Conservation (phyloP, 495 filamentous ascomycete genomes). For the Penicillium diatomitis region DNA sequence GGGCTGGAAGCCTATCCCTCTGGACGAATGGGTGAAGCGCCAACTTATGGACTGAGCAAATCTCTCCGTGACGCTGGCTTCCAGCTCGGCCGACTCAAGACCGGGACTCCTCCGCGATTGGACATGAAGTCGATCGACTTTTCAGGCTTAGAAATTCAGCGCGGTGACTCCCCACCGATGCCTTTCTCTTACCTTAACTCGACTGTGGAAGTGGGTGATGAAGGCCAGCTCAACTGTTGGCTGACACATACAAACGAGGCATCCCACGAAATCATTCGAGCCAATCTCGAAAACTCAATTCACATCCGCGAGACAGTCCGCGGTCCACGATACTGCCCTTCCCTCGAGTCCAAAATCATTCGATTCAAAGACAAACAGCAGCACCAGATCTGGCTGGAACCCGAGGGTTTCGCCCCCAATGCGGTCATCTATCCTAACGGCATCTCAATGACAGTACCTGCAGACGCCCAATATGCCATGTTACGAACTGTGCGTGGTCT, state of each 20-base stretch:
- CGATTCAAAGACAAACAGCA: constrained; percentile 68
- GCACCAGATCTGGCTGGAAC: constrained; percentile 93
- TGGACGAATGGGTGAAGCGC: constrained; percentile 88
- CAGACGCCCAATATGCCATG: constrained; percentile 72
- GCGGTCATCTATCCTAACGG: constrained; percentile 94
- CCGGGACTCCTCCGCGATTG: constrained; percentile 85
- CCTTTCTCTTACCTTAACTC: constrained; percentile 91
- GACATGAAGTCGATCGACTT: constrained; percentile 80
- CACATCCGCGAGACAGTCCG: constrained; percentile 95
- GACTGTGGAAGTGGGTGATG: constrained; percentile 59
- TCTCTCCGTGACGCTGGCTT: constrained; percentile 86
- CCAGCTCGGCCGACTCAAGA: constrained; percentile 84
- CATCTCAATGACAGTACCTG: constrained; percentile 92
- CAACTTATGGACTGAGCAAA: constrained; percentile 88
- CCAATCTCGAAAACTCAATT: constrained; percentile 83
- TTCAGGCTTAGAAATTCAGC: constrained; percentile 56
- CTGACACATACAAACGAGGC: constrained; percentile 75
- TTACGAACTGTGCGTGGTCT: constrained; percentile 78
- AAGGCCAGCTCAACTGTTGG: constrained; percentile 68
- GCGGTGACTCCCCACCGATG: constrained; percentile 73
- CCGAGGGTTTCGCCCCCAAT: constrained; percentile 80
- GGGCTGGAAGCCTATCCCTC: constrained; percentile 76
- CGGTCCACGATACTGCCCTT: constrained; percentile 91
- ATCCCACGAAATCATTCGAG: constrained; percentile 75
- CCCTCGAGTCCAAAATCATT: constrained; percentile 88